phyloP scores from a whole-genome alignment of 2,329 filamentous ascomycete species.

The Pseudogymnoascus verrucosus region DNA sequence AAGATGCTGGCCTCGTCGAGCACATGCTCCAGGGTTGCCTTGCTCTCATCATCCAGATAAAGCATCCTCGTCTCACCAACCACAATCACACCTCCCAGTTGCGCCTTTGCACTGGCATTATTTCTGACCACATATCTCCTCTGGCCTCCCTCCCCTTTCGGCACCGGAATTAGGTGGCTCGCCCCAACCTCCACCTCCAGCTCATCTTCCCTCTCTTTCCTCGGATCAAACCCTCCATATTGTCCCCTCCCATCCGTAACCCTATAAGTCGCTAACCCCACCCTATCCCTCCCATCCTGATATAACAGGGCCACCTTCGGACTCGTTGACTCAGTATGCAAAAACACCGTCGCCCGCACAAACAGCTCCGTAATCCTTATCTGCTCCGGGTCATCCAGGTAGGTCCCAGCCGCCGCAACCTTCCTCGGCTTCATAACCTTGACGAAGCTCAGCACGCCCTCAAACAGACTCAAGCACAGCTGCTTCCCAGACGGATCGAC shows the following conservation, averaged over 20 bases:
- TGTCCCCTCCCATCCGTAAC: constrained; percentile 50
- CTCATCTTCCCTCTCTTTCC: constrained; percentile 47
- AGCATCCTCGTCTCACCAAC: constrained; percentile 74
- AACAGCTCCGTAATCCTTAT: constrained; percentile 59
- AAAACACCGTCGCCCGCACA: constrained; percentile 57
- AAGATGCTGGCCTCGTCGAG: constrained; percentile 75
- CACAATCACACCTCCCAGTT: constrained; percentile 62
- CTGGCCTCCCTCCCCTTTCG: constrained; percentile 44
- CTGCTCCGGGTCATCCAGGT: constrained; percentile 53
- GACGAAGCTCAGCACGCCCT: constrained; percentile 58
- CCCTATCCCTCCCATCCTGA: constrained; percentile 52
- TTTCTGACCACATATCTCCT: constrained; percentile 55
- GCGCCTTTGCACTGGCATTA: constrained; percentile 40
- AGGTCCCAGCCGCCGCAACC: constrained; percentile 40
- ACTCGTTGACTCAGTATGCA: constrained; percentile 46
- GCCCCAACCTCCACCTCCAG: constrained; percentile 48
- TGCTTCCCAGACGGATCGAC: constrained; percentile 71
- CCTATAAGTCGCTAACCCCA: constrained; percentile 50
- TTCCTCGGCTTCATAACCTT: constrained; percentile 48
- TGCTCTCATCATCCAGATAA: constrained; percentile 74
- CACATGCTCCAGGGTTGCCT: constrained; percentile 54
- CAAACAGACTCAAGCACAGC: constrained; percentile 60
- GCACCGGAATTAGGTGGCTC: constrained; percentile 55
- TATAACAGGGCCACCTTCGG: constrained; percentile 59
- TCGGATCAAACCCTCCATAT: constrained; percentile 46